Base-by-base conservation (phyloP, 2,329 filamentous ascomycete species). In the Phoma sp. region DNA sequence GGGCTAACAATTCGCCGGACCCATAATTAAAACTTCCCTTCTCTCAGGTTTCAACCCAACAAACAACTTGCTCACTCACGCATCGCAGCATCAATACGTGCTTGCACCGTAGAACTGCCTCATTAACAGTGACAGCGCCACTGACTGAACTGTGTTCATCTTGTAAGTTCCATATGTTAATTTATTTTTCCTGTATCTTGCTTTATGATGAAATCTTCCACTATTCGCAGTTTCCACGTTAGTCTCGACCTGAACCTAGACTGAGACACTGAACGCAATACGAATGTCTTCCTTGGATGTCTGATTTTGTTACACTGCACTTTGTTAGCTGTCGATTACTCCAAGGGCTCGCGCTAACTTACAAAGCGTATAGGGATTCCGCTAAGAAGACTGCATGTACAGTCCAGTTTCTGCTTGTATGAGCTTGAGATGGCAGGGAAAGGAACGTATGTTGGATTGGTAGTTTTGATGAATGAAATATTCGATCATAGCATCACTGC, bases 151-250 rank as follows among this genome's bases (percentile, higher is more conserved):
- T 9, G 2, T 5, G 11, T 2, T 4, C 3, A 3, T 33, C 10
- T 3, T 7, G 53, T 56, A 52, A 56, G 53, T 52, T 22, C 6
- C 4, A 2, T 9, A 4, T 25, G 22, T 18, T 46, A 11, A 29
- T 24, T 22, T 11, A 3, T 7, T 29, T 35, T 38, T 24, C 27
- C 7, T 13, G 32, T 11, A 33, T 18, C 32, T 9, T 33, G 32
- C 43, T 41, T 32, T 7, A 57, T 57, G 54, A 57, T 57, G 54
- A 57, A 57, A 57, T 48, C 25, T 57, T 57, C 45, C 54, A 46
- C 41, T 48, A 52, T 57, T 57, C 54, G 54, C 54, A 57, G 54
- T 57, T 57, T 57, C 54, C 54, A 57, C 54, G 54, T 51, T 52
- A 57, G 45, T 52, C 47, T 56, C 53, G 43, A 56, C 53, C 18